Base-by-base conservation (phyloP, 2,329 filamentous ascomycete genomes). In the Orbilia ellipsospora region DNA sequence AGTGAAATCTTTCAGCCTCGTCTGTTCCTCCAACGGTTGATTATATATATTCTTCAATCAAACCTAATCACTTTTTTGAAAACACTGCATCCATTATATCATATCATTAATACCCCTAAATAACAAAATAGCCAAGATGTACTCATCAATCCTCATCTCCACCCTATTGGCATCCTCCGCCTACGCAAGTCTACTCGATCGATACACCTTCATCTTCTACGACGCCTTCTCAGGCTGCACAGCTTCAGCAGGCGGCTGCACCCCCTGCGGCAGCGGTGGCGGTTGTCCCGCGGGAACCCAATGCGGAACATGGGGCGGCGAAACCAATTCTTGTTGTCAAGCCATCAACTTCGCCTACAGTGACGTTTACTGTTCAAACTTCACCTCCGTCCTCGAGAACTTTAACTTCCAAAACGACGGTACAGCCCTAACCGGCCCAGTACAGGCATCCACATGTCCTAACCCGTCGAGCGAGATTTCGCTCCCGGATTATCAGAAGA, bases 301-400 rank as follows among this genome's bases (percentile, higher is more conserved):
- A 45, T 60, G 56, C 26, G 56, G 56, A 15, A 60, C 36, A 10
- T 60, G 56, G 56, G 40, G 56, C 28, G 56, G 56, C 12, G 40
- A 20, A 23, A 2, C 36, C 1, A 26, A 60, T n/a, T 45, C 56
- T 16, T 60, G 56, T 12, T 60, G 56, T 26, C 56, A 60, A 26
- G 56, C 40, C 2, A 26, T 60, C 36, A 60, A 60, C 16, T 48
- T 60, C n/a, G 4, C 16, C 16, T 2, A 5, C 12, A 16, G 23
- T n/a, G 18, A 48, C 16, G 2, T 20, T 16, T 13, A 13, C 18
- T 60, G 56, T 18, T 60, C 56, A 4, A 5, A 60, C 12, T 60
- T 60, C 40, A 45, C 56, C 8, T 45, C 36, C 40, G 1, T 60
- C 45, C 56, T 60, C 15, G 36, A 48, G 20, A 60, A 60, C 45